These are phyloP conservation scores for Verticillium zaregamsianum DNA, from an alignment of 2,329 filamentous ascomycete species.

Conservation along the genomic window DNA sequence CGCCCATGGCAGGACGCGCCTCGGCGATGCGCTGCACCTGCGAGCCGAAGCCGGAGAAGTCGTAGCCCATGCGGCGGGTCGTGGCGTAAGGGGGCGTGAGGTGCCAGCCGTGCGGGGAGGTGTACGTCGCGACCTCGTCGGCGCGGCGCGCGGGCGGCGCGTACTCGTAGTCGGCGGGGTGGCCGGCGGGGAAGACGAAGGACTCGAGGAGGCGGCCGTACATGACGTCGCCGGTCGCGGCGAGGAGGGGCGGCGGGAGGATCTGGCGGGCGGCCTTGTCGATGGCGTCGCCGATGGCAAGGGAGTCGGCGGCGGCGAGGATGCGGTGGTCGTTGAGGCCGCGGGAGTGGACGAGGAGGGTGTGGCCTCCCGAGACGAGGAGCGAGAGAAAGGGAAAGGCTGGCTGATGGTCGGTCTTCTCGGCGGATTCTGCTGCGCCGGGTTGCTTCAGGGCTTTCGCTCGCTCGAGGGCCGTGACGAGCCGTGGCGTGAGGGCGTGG, in stretches of 20 bases:
- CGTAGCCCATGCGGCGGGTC: constrained; percentile 58
- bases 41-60: constrained; percentile 70
- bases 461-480: constrained; percentile 59
- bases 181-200: constrained; percentile 63
- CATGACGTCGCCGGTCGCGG: constrained; percentile 58
- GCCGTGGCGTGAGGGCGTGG: constrained; percentile 81
- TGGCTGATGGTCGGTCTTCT: constrained; percentile 29
- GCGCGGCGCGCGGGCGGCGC: constrained; percentile 49
- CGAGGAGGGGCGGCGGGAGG: constrained; percentile 58
- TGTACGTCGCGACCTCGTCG: constrained; percentile 49
- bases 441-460: background rate
- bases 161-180: constrained; percentile 42
- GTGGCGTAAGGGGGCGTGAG: constrained; percentile 63
- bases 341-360: constrained; percentile 73
- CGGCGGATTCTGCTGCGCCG: background rate
- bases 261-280: constrained; percentile 82
- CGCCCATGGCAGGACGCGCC: constrained; percentile 26
- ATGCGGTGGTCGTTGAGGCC: constrained; percentile 66
- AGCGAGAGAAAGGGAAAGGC: constrained; percentile 82
- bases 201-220: constrained; percentile 76
- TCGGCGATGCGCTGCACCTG: constrained; percentile 54
- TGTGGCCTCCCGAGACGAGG: constrained; percentile 89
- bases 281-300: constrained; percentile 84
- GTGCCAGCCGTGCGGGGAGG: constrained; percentile 51
- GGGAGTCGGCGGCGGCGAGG: constrained; percentile 69